Evolutionary conservation across 331 rosid genomes (phyloP).

Genomic region (Spiraea crenata): DNA sequence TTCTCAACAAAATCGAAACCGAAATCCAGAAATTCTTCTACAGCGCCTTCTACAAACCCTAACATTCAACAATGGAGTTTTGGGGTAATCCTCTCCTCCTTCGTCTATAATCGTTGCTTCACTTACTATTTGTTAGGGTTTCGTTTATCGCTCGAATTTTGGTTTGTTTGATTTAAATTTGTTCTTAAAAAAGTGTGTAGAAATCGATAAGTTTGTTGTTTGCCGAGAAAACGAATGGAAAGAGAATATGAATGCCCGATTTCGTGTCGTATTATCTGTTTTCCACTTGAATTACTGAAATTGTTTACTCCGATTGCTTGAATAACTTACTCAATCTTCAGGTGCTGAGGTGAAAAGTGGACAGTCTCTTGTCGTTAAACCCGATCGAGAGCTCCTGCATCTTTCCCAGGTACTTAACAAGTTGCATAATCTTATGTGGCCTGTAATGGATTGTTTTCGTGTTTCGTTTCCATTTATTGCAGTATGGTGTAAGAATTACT

Average conservation of each 20-base stretch:
- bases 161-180: not conserved
- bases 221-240: slow-evolving; percentile 3
- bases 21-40: not conserved
- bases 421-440: slow-evolving; percentile 12
- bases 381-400: slow-evolving; percentile 46
- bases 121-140: not conserved
- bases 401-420: slow-evolving; percentile 55
- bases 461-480: slow-evolving; percentile 6
- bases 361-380: slow-evolving; percentile 51
- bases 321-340: slow-evolving; percentile 15
- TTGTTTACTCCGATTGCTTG: not conserved
- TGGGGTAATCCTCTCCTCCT: slow-evolving; percentile 35
- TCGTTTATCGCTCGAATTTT: not conserved
- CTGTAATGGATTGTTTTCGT: slow-evolving; percentile 7
- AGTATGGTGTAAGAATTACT: slow-evolving; percentile 7
- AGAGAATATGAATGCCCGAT: not conserved
- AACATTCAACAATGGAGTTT: slow-evolving; percentile 27
- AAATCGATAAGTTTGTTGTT: not conserved
- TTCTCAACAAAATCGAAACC: slow-evolving; percentile 8
- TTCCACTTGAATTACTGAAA: not conserved
- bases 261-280: not conserved
- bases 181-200: slow-evolving; percentile 13
- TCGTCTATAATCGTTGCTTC: not conserved
- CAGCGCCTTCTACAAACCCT: slow-evolving; percentile 7
- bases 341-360: slow-evolving; percentile 73